Evolutionary conservation across 2,329 filamentous ascomycete genomes (phyloP), one percentile per base, ranked within the genome.

Genomic region (Aspergillus brunneoviolaceus): DNA sequence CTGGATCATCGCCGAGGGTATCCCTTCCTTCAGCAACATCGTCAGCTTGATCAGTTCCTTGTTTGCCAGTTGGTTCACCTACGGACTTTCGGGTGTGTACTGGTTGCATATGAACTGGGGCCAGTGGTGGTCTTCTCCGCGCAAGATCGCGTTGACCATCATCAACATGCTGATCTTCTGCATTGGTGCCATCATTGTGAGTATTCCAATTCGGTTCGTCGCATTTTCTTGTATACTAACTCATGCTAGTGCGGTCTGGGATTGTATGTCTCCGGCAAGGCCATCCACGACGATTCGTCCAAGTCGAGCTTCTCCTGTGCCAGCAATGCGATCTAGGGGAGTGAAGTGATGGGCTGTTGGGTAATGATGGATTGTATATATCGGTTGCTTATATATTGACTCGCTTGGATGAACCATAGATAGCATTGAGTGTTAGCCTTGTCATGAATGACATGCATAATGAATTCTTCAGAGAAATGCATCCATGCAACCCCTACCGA

Each of bases 21-120:
- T 91, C 7, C 89, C 89, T 0, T 83, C 85, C 49, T 91, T 91
- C 77, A 85, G 84, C 67, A 81, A 86, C 55, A 76, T 91, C 12
- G 76, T 91, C 29, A 85, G 84, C 9, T 75, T 91, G 42, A 84
- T 90, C 63, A 80, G 78, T 48, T 81, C 86, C 2, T 72, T 88
- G 2, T 88, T 89, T 62, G 84, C 83, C 42, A 85, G 81, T 61
- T 89, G 87, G 87, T 89, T 89, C 71, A 86, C 82, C 59, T 82
- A 58, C 60, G 61, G 35, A 51, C 31, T 51, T 11, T 49, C 55
- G 49, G 35, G 76, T 9, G 65, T 76, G 2, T 79, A 82, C 63
- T 82, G 80, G 79, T 65, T 82, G 56, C 79, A 78, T 63, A 72
- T 85, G 60, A 79, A 84, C 64, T 71, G 72, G 55, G 79, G 76